Percentiles rank a stretch among this genome's conserved stretches.
Evolutionary conservation across 257 asterid species (phyloP).

Genomic region (Fraxinus pennsylvanica): DNA sequence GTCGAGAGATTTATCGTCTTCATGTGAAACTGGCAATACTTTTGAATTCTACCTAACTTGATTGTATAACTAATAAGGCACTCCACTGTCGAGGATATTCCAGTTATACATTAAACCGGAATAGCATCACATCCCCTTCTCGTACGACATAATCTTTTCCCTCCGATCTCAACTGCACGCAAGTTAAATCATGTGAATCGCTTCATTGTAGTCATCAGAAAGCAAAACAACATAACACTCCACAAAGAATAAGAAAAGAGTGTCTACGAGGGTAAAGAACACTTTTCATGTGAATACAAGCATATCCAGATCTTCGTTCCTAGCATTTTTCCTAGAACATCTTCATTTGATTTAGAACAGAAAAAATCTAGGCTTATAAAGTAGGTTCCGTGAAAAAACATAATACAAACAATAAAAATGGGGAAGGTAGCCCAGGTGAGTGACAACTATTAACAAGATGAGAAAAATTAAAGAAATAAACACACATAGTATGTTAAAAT

Average conservation of each 20-base stretch:
- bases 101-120: conserved; percentile 80
- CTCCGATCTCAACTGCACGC: conserved; percentile 86
- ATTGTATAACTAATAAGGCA: conserved; percentile 5
- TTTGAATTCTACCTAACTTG: conserved; percentile 9
- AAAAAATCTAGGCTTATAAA: neutral
- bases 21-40: conserved; percentile 8
- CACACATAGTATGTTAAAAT: neutral
- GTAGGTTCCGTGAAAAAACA: neutral
- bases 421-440: neutral
- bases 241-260: neutral
- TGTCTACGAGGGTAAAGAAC: neutral
- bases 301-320: neutral
- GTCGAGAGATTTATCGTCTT: neutral
- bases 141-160: conserved; percentile 89
- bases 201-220: neutral
- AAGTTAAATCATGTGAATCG: conserved; percentile 12
- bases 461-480: neutral
- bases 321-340: neutral
- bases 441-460: neutral
- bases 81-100: conserved; percentile 13
- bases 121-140: conserved; percentile 97
- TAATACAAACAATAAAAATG: neutral
- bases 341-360: neutral
- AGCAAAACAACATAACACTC: neutral
- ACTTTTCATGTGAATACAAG: conserved; percentile 1